Evolutionary conservation across 2,329 filamentous ascomycete species (phyloP).

Genomic region (Fusarium concolor): DNA sequence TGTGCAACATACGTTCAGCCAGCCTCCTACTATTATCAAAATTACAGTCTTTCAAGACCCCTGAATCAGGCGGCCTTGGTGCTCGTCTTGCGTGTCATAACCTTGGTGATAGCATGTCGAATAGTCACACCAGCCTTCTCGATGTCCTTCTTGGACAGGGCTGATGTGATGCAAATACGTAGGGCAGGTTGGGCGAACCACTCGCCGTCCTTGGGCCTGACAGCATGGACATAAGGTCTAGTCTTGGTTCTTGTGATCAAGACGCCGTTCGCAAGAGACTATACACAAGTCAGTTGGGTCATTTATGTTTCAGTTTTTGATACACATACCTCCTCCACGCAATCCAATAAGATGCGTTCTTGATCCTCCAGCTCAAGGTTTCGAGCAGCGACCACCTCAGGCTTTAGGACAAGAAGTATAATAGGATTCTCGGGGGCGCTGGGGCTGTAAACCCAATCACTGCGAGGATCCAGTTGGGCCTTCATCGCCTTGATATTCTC

Average conservation of each 20-base stretch:
- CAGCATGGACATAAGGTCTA: conserved; percentile 72
- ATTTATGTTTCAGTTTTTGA: not conserved
- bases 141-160: conserved; percentile 90
- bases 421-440: conserved; percentile 88
- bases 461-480: conserved; percentile 88
- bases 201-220: conserved; percentile 74
- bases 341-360: conserved; percentile 85
- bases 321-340: conserved; percentile 90
- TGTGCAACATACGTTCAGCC: not conserved
- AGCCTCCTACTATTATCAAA: not conserved
- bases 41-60: not conserved
- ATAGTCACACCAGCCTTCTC: conserved; percentile 93
- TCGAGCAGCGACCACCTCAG: conserved; percentile 79
- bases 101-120: conserved; percentile 92
- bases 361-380: conserved; percentile 79
- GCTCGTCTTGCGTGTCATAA: conserved; percentile 76
- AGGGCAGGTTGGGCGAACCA: conserved; percentile 83
- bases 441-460: conserved; percentile 89
- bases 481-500: conserved; percentile 90
- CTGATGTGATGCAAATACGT: conserved; percentile 91
- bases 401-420: conserved; percentile 84
- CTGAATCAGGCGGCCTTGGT: conserved; percentile 45
- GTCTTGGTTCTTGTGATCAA: conserved; percentile 89
- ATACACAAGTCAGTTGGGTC: conserved; percentile 27
- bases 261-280: conserved; percentile 89